Base-by-base conservation (phyloP, 768 basidiomycete genomes). In the Lepiota brunneoincarnata region DNA sequence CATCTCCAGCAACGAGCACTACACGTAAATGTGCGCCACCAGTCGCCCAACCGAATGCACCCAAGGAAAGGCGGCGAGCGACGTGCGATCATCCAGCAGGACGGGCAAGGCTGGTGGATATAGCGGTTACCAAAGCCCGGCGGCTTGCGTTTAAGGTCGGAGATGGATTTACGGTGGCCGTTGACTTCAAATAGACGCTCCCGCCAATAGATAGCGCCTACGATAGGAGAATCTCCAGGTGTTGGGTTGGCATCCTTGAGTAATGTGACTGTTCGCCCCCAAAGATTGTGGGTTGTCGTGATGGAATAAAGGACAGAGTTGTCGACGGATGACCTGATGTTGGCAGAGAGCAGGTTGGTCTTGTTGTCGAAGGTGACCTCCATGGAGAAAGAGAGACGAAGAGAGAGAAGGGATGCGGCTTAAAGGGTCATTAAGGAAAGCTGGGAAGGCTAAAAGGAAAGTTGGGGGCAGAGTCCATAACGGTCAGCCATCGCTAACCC, bases 331-430 rank as follows among this genome's bases (percentile, higher is more conserved):
- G 74, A 67, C 17, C 70, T 71, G 51, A 82, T 69, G 23, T 68
- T 64, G 6, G 77, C 73, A 43, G 75, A 72, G 24, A 80, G 70
- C 17, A 80, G 67, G 63, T 82, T 79, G 48, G 67, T 67, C 52
- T 75, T 74, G 69, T 79, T 79, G 63, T 79, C 76, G 59, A 82
- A 78, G 14, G 64, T 66, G n/a, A 71, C 78, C 59, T 81, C 78
- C 79, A 82, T 82, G 20, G 20, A 20, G 26, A 26, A 31, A 31
- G 11, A 9, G 7, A 31, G 31, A n/a, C n/a, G 31, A 31, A 3
- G 7, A 10, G 31, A 10, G 31, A 31, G 31, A 31, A 9, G 3
- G 31, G 31, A 10, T 31, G 7, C 7, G 31, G 7, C 7, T 31
- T 31, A 31, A 31, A 9, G 11, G 31, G 31, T 2, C 31, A 23